A percentile compares a stretch with the other conserved stretches of the same genome.
Conservation (phyloP, 768 basidiomycete genomes). For the Cystobasidium tubakii region DNA sequence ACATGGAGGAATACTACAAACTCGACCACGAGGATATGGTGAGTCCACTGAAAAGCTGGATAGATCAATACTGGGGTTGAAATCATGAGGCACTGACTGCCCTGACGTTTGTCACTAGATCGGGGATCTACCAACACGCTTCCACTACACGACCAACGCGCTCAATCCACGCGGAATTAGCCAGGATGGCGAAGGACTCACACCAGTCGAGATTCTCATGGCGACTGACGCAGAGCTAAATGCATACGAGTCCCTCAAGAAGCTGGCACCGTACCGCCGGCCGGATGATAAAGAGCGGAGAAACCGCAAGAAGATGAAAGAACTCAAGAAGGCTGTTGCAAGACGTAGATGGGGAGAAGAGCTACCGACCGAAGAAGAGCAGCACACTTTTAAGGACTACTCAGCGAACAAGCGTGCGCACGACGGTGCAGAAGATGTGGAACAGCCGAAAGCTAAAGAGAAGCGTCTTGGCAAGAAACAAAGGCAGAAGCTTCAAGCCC, state of each 20-base stretch:
- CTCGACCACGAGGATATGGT: conserved; percentile 96
- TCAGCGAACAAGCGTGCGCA: conserved; percentile 40
- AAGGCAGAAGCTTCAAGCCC: conserved; percentile 24
- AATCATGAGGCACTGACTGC: too few species aligned
- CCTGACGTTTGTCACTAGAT: conserved; percentile 56
- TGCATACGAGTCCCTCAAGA: conserved; percentile 79
- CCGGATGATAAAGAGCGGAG: conserved; percentile 56
- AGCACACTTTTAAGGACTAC: conserved; percentile 48
- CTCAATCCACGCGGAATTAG: conserved; percentile 49
- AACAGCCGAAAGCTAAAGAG: conserved; percentile 32
- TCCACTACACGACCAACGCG: conserved; percentile 75
- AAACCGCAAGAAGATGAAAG: conserved; percentile 57
- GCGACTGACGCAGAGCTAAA: conserved; percentile 91
- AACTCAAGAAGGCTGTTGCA: conserved; percentile 43
- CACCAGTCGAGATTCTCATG: conserved; percentile 77
- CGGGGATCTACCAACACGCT: conserved; percentile 81
- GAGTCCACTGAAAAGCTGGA: too few species aligned
- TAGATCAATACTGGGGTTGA: too few species aligned
- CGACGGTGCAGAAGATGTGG: not conserved
- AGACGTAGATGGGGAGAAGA: conserved; percentile 50
- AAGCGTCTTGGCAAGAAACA: conserved; percentile 39
- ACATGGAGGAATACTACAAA: conserved; percentile 83
- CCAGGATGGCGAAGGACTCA: conserved; percentile 54
- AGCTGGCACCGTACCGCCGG: conserved; percentile 82
- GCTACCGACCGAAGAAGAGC: conserved; percentile 41